phyloP scores from a whole-genome alignment of 176 grass and related monocot species.

The Oryza coarctata region DNA sequence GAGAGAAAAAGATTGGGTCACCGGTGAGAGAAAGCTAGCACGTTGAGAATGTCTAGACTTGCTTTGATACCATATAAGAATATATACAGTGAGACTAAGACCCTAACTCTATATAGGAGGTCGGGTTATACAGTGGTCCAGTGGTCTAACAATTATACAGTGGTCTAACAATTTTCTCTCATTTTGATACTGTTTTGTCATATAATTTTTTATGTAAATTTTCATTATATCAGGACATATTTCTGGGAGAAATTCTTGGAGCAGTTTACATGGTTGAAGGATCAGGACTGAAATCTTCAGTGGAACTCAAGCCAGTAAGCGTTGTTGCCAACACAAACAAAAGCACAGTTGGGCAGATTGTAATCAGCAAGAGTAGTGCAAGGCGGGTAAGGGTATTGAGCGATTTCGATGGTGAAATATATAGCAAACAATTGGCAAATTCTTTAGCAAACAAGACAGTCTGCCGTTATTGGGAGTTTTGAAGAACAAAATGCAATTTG shows the following conservation, averaged over 20 bases:
- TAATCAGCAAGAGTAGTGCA: conserved; percentile 22
- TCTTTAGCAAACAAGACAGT: conserved; percentile 50
- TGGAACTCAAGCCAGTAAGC: conserved; percentile 28
- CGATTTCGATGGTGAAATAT: conserved; percentile 44
- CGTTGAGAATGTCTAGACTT: too few species aligned
- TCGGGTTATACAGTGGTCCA: too few species aligned
- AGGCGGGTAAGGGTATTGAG: conserved; percentile 44
- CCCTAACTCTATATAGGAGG: too few species aligned
- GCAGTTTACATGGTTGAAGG: conserved; percentile 58
- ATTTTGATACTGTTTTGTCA: not conserved
- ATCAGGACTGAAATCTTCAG: conserved; percentile 35
- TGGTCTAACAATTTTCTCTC: too few species aligned
- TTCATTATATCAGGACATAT: conserved; percentile 43
- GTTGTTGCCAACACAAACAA: conserved; percentile 27
- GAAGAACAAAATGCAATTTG: conserved; percentile 61
- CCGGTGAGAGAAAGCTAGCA: too few species aligned
- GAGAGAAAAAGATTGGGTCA: too few species aligned
- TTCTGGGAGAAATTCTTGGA: conserved; percentile 70
- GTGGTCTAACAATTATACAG: too few species aligned
- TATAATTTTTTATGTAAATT: not conserved
- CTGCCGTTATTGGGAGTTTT: conserved; percentile 62
- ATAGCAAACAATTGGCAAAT: conserved; percentile 46
- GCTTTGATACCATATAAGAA: too few species aligned
- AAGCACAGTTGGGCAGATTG: conserved; percentile 50
- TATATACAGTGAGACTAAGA: too few species aligned